These are phyloP conservation scores for Setaria italica DNA, from an alignment of 202 grass and related monocot species.

Conservation along the genomic window DNA sequence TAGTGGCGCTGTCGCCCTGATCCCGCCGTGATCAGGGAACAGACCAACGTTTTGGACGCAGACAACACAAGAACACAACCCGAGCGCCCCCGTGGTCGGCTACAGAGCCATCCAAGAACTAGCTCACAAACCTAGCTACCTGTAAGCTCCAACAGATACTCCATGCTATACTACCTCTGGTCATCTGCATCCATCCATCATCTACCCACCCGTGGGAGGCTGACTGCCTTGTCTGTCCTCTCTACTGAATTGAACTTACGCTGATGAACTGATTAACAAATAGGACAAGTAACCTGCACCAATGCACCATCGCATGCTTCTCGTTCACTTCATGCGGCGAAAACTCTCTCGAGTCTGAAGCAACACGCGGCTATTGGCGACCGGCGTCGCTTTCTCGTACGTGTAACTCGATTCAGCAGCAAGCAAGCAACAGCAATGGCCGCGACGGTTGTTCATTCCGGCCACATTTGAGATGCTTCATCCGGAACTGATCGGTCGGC, in stretches of 20 bases:
- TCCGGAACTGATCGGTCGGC: neutral
- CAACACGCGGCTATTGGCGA: neutral
- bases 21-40: conserved; percentile 22
- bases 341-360: neutral
- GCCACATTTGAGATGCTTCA: neutral
- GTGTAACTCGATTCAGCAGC: conserved; percentile 20
- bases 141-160: neutral
- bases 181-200: neutral
- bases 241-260: neutral
- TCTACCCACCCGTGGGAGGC: conserved; percentile 29
- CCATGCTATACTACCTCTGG: neutral
- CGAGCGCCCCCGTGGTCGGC: conserved; percentile 3
- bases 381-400: neutral
- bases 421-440: conserved; percentile 2
- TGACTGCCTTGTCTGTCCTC: neutral
- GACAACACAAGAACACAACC: neutral
- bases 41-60: conserved; percentile 12
- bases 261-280: neutral
- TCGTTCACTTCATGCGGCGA: neutral
- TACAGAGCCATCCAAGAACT: neutral
- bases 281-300: no score
- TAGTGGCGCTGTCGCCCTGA: neutral
- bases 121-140: neutral
- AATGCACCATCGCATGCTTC: neutral
- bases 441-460: neutral